These are phyloP conservation scores for Pythium pyrilobum DNA, from an alignment of 352 stramenopile genomes.

Conservation along the genomic window DNA sequence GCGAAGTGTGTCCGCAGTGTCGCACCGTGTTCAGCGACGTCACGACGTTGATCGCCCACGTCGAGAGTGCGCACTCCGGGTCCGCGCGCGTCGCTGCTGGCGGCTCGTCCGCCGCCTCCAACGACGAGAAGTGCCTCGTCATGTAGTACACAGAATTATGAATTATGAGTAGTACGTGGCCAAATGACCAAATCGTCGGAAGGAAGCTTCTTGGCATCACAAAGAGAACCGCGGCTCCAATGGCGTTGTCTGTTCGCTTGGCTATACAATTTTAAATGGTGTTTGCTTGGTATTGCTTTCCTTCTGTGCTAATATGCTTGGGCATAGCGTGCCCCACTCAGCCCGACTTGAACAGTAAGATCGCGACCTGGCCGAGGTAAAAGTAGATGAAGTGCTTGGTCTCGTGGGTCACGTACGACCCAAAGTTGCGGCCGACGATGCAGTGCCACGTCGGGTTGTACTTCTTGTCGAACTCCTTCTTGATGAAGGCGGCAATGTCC, in stretches of 20 bases:
- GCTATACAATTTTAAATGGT: too few relatives aligned
- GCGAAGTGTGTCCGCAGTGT: conserved; percentile 69
- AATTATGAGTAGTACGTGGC: background rate
- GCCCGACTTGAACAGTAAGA: conserved; percentile 93
- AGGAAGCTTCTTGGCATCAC: background rate
- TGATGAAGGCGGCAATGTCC: conserved; percentile 92
- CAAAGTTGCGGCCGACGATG: conserved; percentile 94
- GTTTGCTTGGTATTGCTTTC: background rate
- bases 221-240: background rate
- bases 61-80: conserved; percentile 36
- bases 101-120: background rate
- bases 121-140: conserved; percentile 54
- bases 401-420: conserved; percentile 92
- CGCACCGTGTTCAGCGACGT: conserved; percentile 48
- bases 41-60: conserved; percentile 52
- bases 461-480: conserved; percentile 93
- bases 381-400: conserved; percentile 96
- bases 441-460: conserved; percentile 94
- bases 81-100: conserved; percentile 11
- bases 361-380: conserved; percentile 92
- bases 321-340: conserved; percentile 15
- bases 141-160: conserved; percentile 30
- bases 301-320: background rate
- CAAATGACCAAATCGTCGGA: conserved; percentile 4
- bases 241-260: too few relatives aligned